Evolutionary conservation across 225 moss, liverwort and hornwort genomes (phyloP).

Genomic region (Physcomitrellopsis africana): DNA sequence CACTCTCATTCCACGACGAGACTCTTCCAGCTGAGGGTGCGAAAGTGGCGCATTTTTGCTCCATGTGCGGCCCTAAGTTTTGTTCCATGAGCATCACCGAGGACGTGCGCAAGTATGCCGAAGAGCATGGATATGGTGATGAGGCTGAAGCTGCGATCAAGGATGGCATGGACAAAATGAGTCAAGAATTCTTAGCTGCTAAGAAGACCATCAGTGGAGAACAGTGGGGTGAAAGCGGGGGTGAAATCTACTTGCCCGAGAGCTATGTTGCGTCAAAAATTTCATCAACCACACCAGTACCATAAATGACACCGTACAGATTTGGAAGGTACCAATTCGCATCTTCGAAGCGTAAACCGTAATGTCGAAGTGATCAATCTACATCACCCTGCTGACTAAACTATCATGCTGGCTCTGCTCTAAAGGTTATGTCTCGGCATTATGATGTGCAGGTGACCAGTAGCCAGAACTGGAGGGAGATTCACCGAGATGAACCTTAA

Average conservation of each 20-base stretch:
- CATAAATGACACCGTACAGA: constrained; percentile 19
- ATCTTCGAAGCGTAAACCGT: no score
- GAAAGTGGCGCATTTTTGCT: constrained; percentile 94
- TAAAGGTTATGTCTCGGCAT: not conserved
- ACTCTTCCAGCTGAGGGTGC: constrained; percentile 92
- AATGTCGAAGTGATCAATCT: not conserved
- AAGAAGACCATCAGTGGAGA: constrained; percentile 96
- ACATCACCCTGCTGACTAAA: constrained; percentile 19
- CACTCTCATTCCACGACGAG: constrained; percentile 84
- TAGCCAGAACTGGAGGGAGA: constrained; percentile 20
- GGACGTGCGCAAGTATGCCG: constrained; percentile 93
- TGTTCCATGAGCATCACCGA: constrained; percentile 99
- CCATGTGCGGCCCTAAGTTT: constrained; percentile 99
- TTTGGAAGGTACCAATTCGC: not conserved
- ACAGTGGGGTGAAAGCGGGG: constrained; percentile 94
- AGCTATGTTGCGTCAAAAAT: constrained; percentile 63
- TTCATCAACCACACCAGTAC: constrained; percentile 2
- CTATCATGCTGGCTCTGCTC: no score
- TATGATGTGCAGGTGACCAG: constrained; percentile 37
- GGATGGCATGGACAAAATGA: constrained; percentile 91
- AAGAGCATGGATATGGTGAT: constrained; percentile 91
- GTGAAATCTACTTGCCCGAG: constrained; percentile 93
- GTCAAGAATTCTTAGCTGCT: constrained; percentile 76
- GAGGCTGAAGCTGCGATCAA: constrained; percentile 77
- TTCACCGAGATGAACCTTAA: constrained; percentile 8